Base-by-base conservation (phyloP, 2,329 filamentous ascomycete species). In the Monilinia polystroma region DNA sequence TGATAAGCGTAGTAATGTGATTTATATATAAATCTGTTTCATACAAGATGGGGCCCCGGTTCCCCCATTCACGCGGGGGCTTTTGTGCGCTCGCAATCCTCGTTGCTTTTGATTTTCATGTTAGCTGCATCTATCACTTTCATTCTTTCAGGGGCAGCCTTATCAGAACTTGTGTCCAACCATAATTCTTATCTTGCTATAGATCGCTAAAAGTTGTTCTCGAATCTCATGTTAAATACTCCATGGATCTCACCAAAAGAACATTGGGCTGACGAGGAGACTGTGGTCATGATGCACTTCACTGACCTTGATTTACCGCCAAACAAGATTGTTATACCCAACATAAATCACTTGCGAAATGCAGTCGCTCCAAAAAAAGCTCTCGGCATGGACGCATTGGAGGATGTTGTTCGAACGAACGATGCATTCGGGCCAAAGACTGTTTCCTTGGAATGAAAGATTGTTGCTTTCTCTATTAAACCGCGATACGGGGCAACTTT, bases 11-110 rank as follows among this genome's bases (percentile, higher is more conserved):
- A 23, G 26, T 18, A 90, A 87, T 72, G 26, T 18, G 90, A 87
- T 72, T 92, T 91, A 72, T 86, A 90, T 73, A 81, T 87, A 32
- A 87, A 89, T 60, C 82, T 92, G 6, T 86, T 89, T 1, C 89
- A 92, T 75, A 92, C 89, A 0, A 80, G 89, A 75, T 92, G 89
- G 89, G 89, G 89, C 0, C 83, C 91, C 11, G 89, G 91, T 71
- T 87, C 88, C 88, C 1, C 83, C 18, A 79, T 91, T 5, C 89
- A 91, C 72, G 90, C 85, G 0, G 80, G 86, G 23, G 77, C 81
- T 0, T 92, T 90, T 72, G 87, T 90, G 3, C 86, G 88, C 20
- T 82, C 82, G 1, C 85, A 88, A 58, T 92, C 89, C 29, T 29
- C 88, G 1, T 91, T 91, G 73, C 80, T 92, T 2, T 88, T 90